A percentile compares a stretch with the other conserved stretches of the same genome.
phyloP scores from a whole-genome alignment of 2,329 filamentous ascomycete species.

The Colletotrichum sp. region DNA sequence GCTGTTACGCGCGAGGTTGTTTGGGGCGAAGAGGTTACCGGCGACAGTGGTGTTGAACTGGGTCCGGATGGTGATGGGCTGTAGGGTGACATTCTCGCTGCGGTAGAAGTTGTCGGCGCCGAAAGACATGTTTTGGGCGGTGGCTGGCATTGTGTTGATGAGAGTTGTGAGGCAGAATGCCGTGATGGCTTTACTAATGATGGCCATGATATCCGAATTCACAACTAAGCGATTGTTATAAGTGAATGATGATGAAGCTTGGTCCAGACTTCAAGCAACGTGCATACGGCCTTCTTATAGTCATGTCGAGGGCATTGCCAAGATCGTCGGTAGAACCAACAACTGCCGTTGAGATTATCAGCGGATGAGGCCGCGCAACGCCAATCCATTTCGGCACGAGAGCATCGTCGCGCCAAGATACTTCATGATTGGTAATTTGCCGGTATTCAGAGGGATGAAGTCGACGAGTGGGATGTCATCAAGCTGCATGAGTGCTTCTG shows the following conservation, averaged over 20 bases:
- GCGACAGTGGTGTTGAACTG: neutral
- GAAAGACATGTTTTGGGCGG: slow-evolving; percentile 5
- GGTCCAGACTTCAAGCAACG: neutral
- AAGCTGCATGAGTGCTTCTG: neutral
- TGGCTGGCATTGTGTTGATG: neutral
- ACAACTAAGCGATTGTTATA: neutral
- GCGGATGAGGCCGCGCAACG: neutral
- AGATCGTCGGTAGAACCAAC: neutral
- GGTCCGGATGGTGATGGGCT: neutral
- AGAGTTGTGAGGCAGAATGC: neutral
- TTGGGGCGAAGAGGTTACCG: neutral
- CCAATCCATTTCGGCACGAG: neutral
- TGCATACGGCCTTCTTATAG: neutral
- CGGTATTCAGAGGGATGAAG: neutral
- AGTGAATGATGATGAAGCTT: neutral
- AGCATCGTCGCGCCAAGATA: neutral
- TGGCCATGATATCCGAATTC: neutral
- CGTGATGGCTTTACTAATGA: neutral
- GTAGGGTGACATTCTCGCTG: neutral
- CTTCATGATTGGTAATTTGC: neutral
- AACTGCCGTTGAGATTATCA: neutral
- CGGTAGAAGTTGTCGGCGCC: slow-evolving; percentile 15
- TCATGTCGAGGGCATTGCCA: neutral
- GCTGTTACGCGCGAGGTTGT: neutral
- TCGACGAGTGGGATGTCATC: neutral